phyloP scores from a whole-genome alignment of 352 stramenopile species.

The Globisporangium recalcitrans region DNA sequence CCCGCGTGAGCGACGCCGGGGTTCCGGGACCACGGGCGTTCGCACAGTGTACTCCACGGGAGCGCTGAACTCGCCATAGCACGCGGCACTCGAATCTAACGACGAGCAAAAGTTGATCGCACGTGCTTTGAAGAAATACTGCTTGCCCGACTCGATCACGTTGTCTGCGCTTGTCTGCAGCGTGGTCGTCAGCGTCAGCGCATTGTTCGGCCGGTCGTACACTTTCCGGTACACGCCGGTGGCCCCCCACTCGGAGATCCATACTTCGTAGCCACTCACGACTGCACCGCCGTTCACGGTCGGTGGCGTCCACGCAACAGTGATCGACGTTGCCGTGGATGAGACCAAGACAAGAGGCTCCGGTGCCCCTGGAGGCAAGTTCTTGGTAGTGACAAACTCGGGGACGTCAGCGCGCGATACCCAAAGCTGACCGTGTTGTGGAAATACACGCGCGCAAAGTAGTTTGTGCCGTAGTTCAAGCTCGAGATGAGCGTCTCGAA shows the following conservation, averaged over 20 bases:
- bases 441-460: constrained; percentile 90
- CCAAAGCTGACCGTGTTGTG: constrained; percentile 88
- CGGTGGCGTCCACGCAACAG: constrained; percentile 87
- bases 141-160: constrained; percentile 85
- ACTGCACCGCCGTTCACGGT: constrained; percentile 87
- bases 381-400: constrained; percentile 77
- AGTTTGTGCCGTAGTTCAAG: constrained; percentile 81
- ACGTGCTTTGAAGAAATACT: constrained; percentile 93
- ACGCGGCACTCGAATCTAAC: constrained; percentile 61
- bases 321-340: constrained; percentile 88
- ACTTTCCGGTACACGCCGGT: constrained; percentile 77
- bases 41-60: constrained; percentile 88
- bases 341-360: constrained; percentile 83
- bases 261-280: constrained; percentile 95
- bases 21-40: constrained; percentile 73
- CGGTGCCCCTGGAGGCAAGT: constrained; percentile 84
- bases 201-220: constrained; percentile 91
- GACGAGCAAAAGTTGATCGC: constrained; percentile 93
- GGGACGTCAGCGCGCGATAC: constrained; percentile 51
- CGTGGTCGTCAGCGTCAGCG: constrained; percentile 55
- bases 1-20: constrained; percentile 61
- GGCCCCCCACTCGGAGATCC: constrained; percentile 92
- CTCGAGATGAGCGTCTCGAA: constrained; percentile 58
- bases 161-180: constrained; percentile 78
- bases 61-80: constrained; percentile 87